Base-by-base conservation (phyloP, 768 basidiomycete genomes). In the Amanita rubescens region DNA sequence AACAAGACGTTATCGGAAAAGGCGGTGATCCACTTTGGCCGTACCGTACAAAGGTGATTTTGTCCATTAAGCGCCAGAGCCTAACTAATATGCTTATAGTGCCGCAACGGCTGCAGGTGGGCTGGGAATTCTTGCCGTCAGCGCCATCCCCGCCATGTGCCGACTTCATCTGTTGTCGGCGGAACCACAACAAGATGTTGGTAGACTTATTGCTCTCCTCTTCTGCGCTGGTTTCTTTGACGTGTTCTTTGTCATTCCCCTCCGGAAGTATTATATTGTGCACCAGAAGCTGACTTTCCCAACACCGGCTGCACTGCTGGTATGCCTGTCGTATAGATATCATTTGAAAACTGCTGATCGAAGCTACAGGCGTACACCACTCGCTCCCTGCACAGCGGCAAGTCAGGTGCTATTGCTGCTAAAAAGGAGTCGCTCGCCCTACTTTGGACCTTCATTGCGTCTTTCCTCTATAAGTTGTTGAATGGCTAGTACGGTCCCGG, bases 211-310 rank as follows among this genome's bases (percentile, higher is more conserved):
- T 56, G 75, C 79, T 1, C 70, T 84, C 38, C 79, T 78, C 7
- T 64, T 73, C 12, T 76, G 73, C 56, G 72, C 76, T 47, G 77
- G 76, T 35, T 80, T 82, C 70, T 83, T 80, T 57, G 81, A 79
- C 43, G 75, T 83, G 8, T 81, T 84, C 65, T 85, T 86, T 71
- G 80, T 80, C 51, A 79, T 84, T 52, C 82, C 82, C 1, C 67
- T 82, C 33, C 75, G 80, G 51, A 77, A 76, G 57, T 80, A 80
- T 64, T 84, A 78, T 66, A 81, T 85, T 57, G 68, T 84, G 49
- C 73, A 78, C 59, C 79, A 81, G 63, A 82, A 81, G 63, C 65
- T 82, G 14, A 78, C 78, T 14, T 84, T 84, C 70, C 82, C 81
- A 0, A 82, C 82, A 0, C 80, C 79, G 25, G 78, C 84, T 54